A percentile compares a stretch with the other conserved stretches of the same genome.
Conservation (phyloP, 192 early-diverging fungal species). For the Rhizophagus sp. region DNA sequence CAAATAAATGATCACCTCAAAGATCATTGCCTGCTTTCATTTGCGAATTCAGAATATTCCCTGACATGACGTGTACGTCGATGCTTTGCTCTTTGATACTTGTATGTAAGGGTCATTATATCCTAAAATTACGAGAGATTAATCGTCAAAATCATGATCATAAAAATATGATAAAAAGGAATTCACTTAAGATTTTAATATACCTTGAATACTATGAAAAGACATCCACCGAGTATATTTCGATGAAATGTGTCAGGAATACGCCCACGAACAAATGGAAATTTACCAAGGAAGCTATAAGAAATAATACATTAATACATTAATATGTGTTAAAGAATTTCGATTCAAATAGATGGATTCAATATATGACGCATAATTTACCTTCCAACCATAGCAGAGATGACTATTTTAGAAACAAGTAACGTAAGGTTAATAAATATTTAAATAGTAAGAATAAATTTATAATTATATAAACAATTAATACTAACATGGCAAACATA, state of each 20-base stretch:
- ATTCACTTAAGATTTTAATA: background rate
- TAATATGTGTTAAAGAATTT: background rate
- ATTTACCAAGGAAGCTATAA: slow-evolving; percentile 43
- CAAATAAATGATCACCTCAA: no score
- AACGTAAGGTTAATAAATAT: background rate
- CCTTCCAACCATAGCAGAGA: slow-evolving; percentile 65
- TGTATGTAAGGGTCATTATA: slow-evolving; percentile 28
- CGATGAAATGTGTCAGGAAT: slow-evolving; percentile 55
- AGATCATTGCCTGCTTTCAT: background rate
- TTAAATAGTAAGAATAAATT: background rate
- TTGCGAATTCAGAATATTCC: slow-evolving; percentile 22
- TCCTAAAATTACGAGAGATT: slow-evolving; percentile 3
- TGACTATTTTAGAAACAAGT: slow-evolving; percentile 31
- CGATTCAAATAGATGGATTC: background rate
- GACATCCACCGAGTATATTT: slow-evolving; percentile 54
- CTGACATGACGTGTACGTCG: slow-evolving; percentile 25
- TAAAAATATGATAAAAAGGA: background rate
- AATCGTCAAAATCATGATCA: background rate
- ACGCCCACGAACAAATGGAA: slow-evolving; percentile 49
- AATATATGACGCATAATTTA: slow-evolving; percentile 13
- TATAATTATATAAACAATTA: no score
- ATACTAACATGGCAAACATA: slow-evolving; percentile 54
- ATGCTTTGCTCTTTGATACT: slow-evolving; percentile 29
- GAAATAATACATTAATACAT: background rate
- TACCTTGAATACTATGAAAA: slow-evolving; percentile 59